Percentiles rank a stretch among this genome's conserved stretches.
Evolutionary conservation across 257 asterid genomes (phyloP).

Genomic region (Ocimum tenuiflorum): DNA sequence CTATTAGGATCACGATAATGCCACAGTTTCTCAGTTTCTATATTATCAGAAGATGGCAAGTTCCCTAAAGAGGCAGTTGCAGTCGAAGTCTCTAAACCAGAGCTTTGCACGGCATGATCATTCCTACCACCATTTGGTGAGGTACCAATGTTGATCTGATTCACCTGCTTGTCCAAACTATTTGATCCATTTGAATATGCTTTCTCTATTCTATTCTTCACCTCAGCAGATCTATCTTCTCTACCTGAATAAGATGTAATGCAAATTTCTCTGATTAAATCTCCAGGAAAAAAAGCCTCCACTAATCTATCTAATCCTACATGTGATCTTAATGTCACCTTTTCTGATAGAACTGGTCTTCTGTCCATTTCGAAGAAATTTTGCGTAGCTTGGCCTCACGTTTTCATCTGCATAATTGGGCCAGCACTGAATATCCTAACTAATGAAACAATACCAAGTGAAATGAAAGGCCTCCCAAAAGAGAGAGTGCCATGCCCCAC

Average conservation of each 20-base stretch:
- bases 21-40: constrained; percentile 81
- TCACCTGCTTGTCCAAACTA: constrained; percentile 29
- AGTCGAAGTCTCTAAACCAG: constrained; percentile 42
- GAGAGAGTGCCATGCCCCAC: background rate
- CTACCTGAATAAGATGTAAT: constrained; percentile 42
- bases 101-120: constrained; percentile 35
- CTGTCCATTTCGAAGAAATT: constrained; percentile 23
- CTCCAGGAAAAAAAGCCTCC: background rate
- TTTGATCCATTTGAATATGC: constrained; percentile 30
- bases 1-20: constrained; percentile 94
- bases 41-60: constrained; percentile 32
- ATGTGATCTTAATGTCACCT: constrained; percentile 27
- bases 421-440: background rate
- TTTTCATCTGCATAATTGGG: constrained; percentile 30
- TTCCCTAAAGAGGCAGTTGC: constrained; percentile 24
- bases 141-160: constrained; percentile 24
- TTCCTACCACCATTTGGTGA: constrained; percentile 21
- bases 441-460: constrained; percentile 5
- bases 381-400: constrained; percentile 23
- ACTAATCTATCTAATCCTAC: constrained; percentile 5
- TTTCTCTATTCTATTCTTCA: constrained; percentile 31
- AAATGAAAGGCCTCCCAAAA: background rate
- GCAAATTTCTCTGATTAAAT: constrained; percentile 16
- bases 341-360: constrained; percentile 23
- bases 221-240: constrained; percentile 34